phyloP scores from a whole-genome alignment of 768 basidiomycete species.

The Tubosaeta brunneosetosa region DNA sequence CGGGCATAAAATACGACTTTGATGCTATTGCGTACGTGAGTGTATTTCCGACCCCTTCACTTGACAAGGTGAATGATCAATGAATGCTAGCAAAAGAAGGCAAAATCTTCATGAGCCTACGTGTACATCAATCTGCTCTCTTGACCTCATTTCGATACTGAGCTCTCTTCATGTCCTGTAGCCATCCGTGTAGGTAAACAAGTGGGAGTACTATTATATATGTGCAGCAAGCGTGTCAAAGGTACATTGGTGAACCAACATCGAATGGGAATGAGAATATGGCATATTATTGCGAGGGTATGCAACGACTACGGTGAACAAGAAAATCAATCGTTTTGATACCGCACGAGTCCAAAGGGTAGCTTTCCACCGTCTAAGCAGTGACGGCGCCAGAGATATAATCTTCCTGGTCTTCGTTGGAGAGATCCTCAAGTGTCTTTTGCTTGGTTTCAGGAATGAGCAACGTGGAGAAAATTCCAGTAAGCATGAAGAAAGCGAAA shows the following conservation, averaged over 20 bases:
- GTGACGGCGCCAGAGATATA: constrained; percentile 40
- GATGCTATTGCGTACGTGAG: constrained; percentile 79
- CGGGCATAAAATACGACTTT: constrained; percentile 87
- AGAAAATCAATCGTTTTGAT: not conserved
- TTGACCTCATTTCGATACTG: not conserved
- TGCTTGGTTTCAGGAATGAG: constrained; percentile 77
- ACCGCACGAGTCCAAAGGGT: not conserved
- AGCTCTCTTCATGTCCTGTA: no score
- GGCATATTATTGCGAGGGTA: constrained; percentile 8
- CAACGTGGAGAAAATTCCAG: constrained; percentile 76
- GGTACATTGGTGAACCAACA: not conserved
- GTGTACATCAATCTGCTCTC: not conserved
- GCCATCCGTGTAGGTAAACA: not conserved
- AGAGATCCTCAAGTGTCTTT: constrained; percentile 62
- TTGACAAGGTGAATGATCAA: not conserved
- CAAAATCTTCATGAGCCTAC: constrained; percentile 21
- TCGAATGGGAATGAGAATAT: not conserved
- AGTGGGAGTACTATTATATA: not conserved
- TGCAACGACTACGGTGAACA: not conserved
- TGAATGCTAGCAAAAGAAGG: constrained; percentile 33
- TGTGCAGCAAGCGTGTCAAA: not conserved
- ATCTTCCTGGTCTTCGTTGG: constrained; percentile 62
- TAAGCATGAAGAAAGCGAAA: constrained; percentile 84
- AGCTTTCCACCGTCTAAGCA: constrained; percentile 5
- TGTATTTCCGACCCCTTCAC: constrained; percentile 10